Evolutionary conservation across 352 stramenopile genomes (phyloP), one percentile per base, ranked within the genome.

Genomic region (Globisporangium cystogenes): DNA sequence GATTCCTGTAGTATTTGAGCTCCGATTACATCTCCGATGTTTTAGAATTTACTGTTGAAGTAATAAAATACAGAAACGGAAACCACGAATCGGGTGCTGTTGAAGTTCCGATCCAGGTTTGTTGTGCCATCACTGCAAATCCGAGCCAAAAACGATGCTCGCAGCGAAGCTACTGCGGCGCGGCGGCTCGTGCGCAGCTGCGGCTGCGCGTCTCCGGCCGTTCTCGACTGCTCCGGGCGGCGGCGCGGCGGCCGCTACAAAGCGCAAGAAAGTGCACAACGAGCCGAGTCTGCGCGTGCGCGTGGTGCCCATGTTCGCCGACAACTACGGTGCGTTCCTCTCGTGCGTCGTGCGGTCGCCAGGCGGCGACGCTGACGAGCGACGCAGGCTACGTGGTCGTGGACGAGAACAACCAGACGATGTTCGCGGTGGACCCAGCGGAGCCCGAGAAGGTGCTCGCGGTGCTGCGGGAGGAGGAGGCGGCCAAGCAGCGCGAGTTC

Each of bases 261-360:
- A 63, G 27, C 80, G 70, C 55, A 82, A 78, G 53, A 82, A 84
- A 40, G 82, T 78, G 48, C 62, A 75, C 27, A 79, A 80, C 12
- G 83, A 93, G 10, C 83, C 83, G 18, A 89, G 80, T 71, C 65
- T 93, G 23, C 81, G 83, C 44, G 83, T 93, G 39, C 78, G 83
- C n/a, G 62, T 93, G 20, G 77, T 93, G 55, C 64, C 78, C 49
- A 91, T 93, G 83, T 82, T 93, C 55, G 42, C 68, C 24, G 83
- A 93, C 57, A 93, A 93, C 62, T 93, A 93, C 45, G 83, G 82
- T 89, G 43, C 20, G 4, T 8, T 21, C 12, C n/a, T n/a, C n/a
- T n/a, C n/a, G n/a, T n/a, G n/a, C n/a, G n/a, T n/a, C n/a, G n/a
- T n/a, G n/a, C n/a, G n/a, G n/a, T n/a, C n/a, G n/a, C n/a, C n/a